Base-by-base conservation (phyloP, 1,284 basidiomycete genomes). In the Ceraceosorus guamensis region DNA sequence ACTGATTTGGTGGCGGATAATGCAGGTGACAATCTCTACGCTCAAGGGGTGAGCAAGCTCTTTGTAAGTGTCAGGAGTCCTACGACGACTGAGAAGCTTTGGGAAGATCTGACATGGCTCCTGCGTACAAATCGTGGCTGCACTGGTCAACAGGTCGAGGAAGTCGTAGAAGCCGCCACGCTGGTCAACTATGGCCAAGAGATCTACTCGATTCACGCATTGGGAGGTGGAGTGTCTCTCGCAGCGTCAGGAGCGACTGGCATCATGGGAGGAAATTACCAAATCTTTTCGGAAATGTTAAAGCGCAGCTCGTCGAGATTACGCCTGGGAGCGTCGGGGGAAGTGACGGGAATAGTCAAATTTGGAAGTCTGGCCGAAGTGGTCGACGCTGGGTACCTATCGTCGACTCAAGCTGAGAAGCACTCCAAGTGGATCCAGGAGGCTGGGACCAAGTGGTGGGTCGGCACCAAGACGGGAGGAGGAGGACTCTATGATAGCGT, bases 121-220 rank as follows among this genome's bases (percentile, higher is more conserved):
- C 39, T 10, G 16, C 10, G 39, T 10, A 43, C 7, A 6, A 24
- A 46, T 8, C 7, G 7, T 46, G 44, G 8, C 44, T 46, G 6
- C 8, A 14, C n/a, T 18, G 10, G 16, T 10, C 10, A 16, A 10
- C 91, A 85, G 77, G 81, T 83, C 5, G 79, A 81, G 45, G 93
- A 98, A 77, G 78, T 95, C 52, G 81, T 92, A 49, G 89, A 90
- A 60, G 87, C 85, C 2, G 84, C 85, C 4, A 89, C 89, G 6
- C 81, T 91, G 16, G 89, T 91, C 47, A 97, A 96, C 76, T 92
- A 92, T 70, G 89, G 70, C 1, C 73, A 75, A 81, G 84, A 91
- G 70, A 82, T 84, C 18, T 81, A 84, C 67, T 66, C 80, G 30
- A 87, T 97, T 6, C 90, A 96, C 68, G 89, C 84, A 0, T 79